Base-by-base conservation (phyloP, 805 yeast species). In the Ogataea trehalophila region DNA sequence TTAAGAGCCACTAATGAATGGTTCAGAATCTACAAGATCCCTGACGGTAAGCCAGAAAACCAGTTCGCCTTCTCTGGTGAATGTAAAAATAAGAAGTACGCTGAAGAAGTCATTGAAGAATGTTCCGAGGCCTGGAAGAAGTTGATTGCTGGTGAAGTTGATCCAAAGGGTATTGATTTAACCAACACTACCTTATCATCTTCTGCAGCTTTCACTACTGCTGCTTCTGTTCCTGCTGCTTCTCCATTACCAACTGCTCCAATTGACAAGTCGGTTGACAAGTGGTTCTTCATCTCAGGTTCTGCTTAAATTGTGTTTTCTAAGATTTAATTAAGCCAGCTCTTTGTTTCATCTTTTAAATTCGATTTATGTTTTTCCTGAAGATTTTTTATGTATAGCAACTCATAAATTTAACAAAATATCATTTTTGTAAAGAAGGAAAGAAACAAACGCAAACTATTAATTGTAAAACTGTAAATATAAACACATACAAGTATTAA, bases 251-350 rank as follows among this genome's bases (percentile, higher is more conserved):
- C 91, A 55, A 90, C 91, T 67, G 97, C 95, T 55, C 95, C 97
- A 71, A 88, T 94, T 69, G 99, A 92, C 77, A 81, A 87, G 73
- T 88, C 97, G 47, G 75, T 92, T 68, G 98, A 92, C 80, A 92
- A 92, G 76, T 92, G 99, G 99, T 92, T 94, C 81, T 92, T 82
- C 83, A 92, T 92, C 67, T 88, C 92, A 51, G 94, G 92, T 73
- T 74, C 80, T 55, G 74, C 75, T 61, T 73, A 56, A 59, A 18
- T 40, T 39, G 9, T 17, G 17, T 36, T 33, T 9, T 33, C 17
- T 17, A 15, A 15, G 33, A 14, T 31, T 31, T 31, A 14, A 31
- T 9, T 31, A 14, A 9, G 11, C 2, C 33, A 31, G 15, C 5
- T 8, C 36, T 33, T 20, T 39, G 20, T 16, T 14, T 16, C 13